phyloP scores from a whole-genome alignment of 352 stramenopile species.

The Ophiocytium majus region DNA sequence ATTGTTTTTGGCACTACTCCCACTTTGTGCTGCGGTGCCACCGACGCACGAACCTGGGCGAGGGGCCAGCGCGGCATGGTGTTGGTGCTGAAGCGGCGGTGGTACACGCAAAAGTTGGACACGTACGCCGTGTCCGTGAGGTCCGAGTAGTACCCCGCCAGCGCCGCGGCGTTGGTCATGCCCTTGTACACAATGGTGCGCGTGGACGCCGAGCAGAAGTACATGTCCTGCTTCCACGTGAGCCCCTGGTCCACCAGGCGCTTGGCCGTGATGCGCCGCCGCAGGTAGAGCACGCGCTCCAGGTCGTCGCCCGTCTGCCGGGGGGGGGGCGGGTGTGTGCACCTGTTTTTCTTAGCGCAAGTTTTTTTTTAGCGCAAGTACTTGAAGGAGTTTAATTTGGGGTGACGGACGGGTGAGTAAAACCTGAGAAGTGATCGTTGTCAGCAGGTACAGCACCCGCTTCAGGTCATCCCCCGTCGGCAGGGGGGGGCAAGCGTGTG shows the following conservation, averaged over 20 bases:
- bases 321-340: neutral
- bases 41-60: slow-evolving; percentile 62
- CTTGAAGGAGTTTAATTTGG: too few species aligned
- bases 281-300: slow-evolving; percentile 82
- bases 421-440: slow-evolving; percentile 52
- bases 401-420: too few species aligned
- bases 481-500: neutral
- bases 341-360: too few species aligned
- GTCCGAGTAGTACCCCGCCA: slow-evolving; percentile 77
- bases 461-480: slow-evolving; percentile 81
- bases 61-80: slow-evolving; percentile 77
- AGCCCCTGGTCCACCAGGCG: slow-evolving; percentile 63
- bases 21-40: too few species aligned
- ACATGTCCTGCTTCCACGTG: slow-evolving; percentile 70
- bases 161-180: slow-evolving; percentile 67
- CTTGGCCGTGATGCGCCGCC: slow-evolving; percentile 67
- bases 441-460: slow-evolving; percentile 76
- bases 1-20: too few species aligned
- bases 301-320: slow-evolving; percentile 73
- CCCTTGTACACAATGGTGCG: slow-evolving; percentile 96
- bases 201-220: slow-evolving; percentile 87
- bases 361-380: too few species aligned
- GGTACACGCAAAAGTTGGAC: slow-evolving; percentile 90
- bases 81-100: slow-evolving; percentile 82
- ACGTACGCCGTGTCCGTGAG: slow-evolving; percentile 74